These are phyloP conservation scores for Beauveria caledonica DNA, from an alignment of 2,329 filamentous ascomycete genomes.

Conservation along the genomic window DNA sequence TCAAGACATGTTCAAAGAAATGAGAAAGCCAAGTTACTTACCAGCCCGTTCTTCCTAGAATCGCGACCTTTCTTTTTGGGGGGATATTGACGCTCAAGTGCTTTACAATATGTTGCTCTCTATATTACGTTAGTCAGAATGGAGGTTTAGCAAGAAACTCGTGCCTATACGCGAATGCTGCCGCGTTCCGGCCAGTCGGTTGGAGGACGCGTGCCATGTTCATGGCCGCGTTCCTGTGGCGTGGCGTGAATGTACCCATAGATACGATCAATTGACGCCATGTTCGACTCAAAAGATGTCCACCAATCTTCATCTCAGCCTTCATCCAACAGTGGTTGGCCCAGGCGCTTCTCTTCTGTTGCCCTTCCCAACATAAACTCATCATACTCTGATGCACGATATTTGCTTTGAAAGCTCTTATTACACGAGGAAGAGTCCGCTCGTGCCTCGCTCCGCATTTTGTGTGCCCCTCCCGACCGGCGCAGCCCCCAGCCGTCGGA, in stretches of 20 bases:
- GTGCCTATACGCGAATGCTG: background rate
- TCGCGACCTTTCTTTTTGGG: background rate
- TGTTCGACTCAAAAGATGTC: background rate
- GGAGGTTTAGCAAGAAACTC: background rate
- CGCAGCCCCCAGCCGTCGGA: too few species aligned
- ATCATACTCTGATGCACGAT: too few species aligned
- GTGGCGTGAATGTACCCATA: background rate
- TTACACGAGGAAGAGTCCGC: too few species aligned
- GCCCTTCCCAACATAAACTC: too few species aligned
- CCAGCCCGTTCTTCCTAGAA: slow-evolving; percentile 6
- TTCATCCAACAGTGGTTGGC: too few species aligned
- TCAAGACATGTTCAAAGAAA: background rate
- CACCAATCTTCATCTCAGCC: too few species aligned
- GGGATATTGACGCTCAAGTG: background rate
- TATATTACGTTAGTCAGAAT: background rate
- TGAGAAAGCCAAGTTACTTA: background rate
- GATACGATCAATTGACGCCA: slow-evolving; percentile 4
- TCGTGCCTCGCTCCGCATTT: too few species aligned
- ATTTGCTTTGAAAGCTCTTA: too few species aligned
- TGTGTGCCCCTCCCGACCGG: too few species aligned
- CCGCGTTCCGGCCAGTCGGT: background rate
- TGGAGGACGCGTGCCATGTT: background rate
- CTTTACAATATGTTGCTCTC: background rate
- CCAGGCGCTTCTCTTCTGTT: too few species aligned
- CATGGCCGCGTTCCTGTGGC: background rate